Percentiles rank a stretch among this genome's conserved stretches.
phyloP scores from a whole-genome alignment of 139 green algal genomes.

The Micromonas commoda region DNA sequence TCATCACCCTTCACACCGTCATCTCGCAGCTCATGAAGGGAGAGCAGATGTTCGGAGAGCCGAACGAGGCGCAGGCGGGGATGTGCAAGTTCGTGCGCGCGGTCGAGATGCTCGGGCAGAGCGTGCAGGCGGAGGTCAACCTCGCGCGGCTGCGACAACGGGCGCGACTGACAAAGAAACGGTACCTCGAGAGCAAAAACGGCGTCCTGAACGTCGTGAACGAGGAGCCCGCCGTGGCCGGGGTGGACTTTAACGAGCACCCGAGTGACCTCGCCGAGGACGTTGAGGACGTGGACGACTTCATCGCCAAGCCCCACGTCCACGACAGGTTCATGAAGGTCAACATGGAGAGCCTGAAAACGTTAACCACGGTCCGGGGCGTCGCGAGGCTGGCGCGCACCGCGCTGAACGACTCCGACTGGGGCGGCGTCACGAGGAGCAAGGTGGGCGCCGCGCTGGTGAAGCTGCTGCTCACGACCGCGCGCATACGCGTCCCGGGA shows the following conservation, averaged over 20 bases:
- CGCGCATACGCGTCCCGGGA: background rate
- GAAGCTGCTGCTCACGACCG: background rate
- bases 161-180: background rate
- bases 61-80: background rate
- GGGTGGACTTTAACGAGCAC: background rate
- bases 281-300: background rate
- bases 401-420: slow-evolving; percentile 20
- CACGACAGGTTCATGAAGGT: background rate
- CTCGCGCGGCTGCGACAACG: background rate
- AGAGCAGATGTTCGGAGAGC: background rate
- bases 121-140: slow-evolving; percentile 23
- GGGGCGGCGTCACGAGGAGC: background rate
- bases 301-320: background rate
- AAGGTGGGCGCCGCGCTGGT: too few relatives aligned
- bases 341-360: background rate
- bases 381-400: background rate
- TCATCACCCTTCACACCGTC: slow-evolving; percentile 8
- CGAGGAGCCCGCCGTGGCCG: background rate
- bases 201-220: background rate
- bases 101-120: background rate
- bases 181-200: background rate
- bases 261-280: background rate
- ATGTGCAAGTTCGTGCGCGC: slow-evolving; percentile 11
- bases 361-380: slow-evolving; percentile 1
- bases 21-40: slow-evolving; percentile 9